Evolutionary conservation across 2,329 filamentous ascomycete species (phyloP).

Genomic region (Elsinoe necatrix): DNA sequence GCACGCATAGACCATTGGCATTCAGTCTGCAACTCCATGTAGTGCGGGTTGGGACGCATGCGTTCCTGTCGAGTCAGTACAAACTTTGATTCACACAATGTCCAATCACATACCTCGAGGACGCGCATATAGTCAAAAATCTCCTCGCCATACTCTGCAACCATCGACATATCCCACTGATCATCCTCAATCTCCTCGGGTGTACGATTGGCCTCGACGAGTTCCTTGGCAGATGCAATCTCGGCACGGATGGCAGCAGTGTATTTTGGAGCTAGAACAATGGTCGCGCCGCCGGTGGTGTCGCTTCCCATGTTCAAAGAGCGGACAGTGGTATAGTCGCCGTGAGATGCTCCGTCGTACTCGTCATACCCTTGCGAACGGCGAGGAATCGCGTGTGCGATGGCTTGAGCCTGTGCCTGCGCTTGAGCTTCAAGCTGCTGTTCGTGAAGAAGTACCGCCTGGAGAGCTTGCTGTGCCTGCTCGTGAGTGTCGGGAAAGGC

Average conservation of each 20-base stretch:
- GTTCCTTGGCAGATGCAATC: constrained; percentile 56
- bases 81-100: background rate
- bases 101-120: constrained; percentile 59
- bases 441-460: constrained; percentile 5
- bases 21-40: constrained; percentile 96
- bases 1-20: constrained; percentile 99
- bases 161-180: constrained; percentile 91
- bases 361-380: constrained; percentile 56
- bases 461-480: constrained; percentile 11
- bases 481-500: constrained; percentile 15
- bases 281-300: constrained; percentile 56
- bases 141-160: constrained; percentile 90
- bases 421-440: constrained; percentile 13
- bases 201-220: constrained; percentile 59
- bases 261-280: constrained; percentile 63
- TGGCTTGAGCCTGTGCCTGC: constrained; percentile 7
- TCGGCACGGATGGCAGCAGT: constrained; percentile 63
- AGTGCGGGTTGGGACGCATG: constrained; percentile 81
- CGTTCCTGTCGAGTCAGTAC: constrained; percentile 45
- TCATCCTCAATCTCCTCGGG: constrained; percentile 79
- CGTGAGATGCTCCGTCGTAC: constrained; percentile 64
- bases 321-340: constrained; percentile 64
- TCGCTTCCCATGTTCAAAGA: constrained; percentile 65
- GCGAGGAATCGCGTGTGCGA: constrained; percentile 17
- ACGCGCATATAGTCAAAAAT: constrained; percentile 89